Evolutionary conservation across 495 filamentous ascomycete genomes (phyloP), one percentile per base, ranked within the genome.

Genomic region (Aspergillus cavernicola): DNA sequence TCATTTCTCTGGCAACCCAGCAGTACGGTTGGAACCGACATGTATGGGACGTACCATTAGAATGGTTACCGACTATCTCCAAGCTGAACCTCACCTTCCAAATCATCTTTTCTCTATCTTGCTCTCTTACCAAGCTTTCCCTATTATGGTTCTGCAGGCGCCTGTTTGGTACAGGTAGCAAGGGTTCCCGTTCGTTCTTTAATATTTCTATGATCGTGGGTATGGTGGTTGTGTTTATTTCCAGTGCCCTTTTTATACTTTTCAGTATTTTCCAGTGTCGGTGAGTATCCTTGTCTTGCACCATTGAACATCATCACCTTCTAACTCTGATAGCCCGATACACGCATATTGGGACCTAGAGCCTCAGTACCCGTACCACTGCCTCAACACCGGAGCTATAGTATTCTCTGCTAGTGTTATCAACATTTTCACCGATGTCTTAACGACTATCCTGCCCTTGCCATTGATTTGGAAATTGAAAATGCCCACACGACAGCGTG

Each of bases 381-480:
- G 82, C 54, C 64, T 85, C 41, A 62, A 82, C 46, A 73, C 77
- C 40, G 66, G 67, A 7, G 69, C 58, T 6, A 68, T 78, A 46
- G 71, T 84, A 15, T 73, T 84, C 33, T 69, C 71, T 2, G 76
- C 70, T 10, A 82, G 80, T 44, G 68, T 83, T 20, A 73, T 85
- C 60, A 85, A 86, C 58, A 80, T 79, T 19, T 56, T 79, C 29
- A 82, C 80, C 15, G 85, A 87, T 55, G 74, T 86, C 40, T 40
- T 80, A 1, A 72, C 75, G 18, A 80, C 83, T 0, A 59, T 80
- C 9, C 56, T 87, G 1, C 84, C 85, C 0, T 82, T 86, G 55
- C 77, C 79, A n/a, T 69, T 81, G 31, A 73, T 82, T 28, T 74
- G 77, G 70, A 69, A 73, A 10, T 62, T 86, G 19, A 72, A 80